Evolutionary conservation across 345 rosid species (phyloP).

Genomic region (Melastoma malabathricum): DNA sequence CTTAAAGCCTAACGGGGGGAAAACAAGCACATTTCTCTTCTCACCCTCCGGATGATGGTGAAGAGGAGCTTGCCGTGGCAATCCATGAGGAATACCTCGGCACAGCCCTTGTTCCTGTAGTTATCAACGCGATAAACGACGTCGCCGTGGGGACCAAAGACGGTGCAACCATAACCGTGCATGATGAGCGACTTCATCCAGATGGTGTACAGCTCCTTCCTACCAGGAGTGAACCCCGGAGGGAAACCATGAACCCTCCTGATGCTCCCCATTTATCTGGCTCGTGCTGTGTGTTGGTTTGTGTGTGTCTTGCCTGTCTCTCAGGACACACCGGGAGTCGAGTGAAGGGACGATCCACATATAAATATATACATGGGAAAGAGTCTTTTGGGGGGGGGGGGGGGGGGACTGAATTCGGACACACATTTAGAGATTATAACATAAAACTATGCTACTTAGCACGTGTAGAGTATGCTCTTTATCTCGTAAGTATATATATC

Average conservation of each 20-base stretch:
- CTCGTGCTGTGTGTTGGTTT: too few species aligned
- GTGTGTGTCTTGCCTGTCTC: too few species aligned
- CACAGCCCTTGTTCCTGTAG: conserved; percentile 22
- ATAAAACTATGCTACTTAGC: too few species aligned
- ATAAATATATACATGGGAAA: too few species aligned
- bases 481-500: too few species aligned
- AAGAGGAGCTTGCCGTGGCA: conserved; percentile 27
- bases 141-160: conserved; percentile 25
- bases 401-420: too few species aligned
- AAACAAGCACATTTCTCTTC: background rate
- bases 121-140: conserved; percentile 33
- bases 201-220: conserved; percentile 23
- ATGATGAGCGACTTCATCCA: conserved; percentile 40
- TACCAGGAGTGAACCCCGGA: conserved; percentile 8
- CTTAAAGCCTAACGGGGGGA: conserved; percentile 31
- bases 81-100: conserved; percentile 33
- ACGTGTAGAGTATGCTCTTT: too few species aligned
- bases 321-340: too few species aligned
- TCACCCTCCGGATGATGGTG: conserved; percentile 25
- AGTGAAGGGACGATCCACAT: too few species aligned
- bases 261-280: background rate
- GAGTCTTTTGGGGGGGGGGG: too few species aligned
- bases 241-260: background rate
- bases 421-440: too few species aligned
- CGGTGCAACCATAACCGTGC: conserved; percentile 35